Evolutionary conservation across 805 yeast genomes (phyloP), one percentile per base, ranked within the genome.

Genomic region (Vanderwaltozyma tropicalis): DNA sequence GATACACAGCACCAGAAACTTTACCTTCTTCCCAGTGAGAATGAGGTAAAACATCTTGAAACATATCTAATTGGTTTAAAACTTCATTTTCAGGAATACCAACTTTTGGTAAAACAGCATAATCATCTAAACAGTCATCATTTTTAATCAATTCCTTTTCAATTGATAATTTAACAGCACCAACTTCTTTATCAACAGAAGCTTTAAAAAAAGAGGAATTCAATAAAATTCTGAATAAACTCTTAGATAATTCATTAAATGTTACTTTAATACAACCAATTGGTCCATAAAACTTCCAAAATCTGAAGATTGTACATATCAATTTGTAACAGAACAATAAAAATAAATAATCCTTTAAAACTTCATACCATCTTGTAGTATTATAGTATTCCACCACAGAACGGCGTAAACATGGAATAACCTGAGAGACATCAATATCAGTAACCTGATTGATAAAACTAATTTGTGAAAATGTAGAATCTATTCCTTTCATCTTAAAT

Each of bases 1-100:
- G 97, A 52, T 89, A 89, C 10, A 89, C 96, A 0, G 96, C 97
- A 5, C 98, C 98, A 14, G 94, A 82, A 3, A 89, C 81, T 47
- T 76, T 71, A 5, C 98, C 98, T 30, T 69, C 67, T 53, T 78
- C 71, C 96, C 96, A 89, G 39, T 78, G 80, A 1, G 85, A 67
- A 46, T 82, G 85, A 39, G 77, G 71, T 46, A 87, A 39, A 8
- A 36, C 52, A 0, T 52, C 42, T 27, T 67, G 62, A 22, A 76
- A 61, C 22, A 61, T 57, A 26, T 74, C 71, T 41, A 92, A 61
- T 41, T 78, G 75, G 0, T 49, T 49, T 21, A 68, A 38, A 9
- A 92, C 70, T 15, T 59, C 59, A 1, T 55, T 59, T 13, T 68
- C 64, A 2, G 69, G 27, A 36, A 82, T 53, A 0, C 96, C 96